Evolutionary conservation across 2,329 filamentous ascomycete genomes (phyloP).

Genomic region (Pseudogymnoascus sp.): DNA sequence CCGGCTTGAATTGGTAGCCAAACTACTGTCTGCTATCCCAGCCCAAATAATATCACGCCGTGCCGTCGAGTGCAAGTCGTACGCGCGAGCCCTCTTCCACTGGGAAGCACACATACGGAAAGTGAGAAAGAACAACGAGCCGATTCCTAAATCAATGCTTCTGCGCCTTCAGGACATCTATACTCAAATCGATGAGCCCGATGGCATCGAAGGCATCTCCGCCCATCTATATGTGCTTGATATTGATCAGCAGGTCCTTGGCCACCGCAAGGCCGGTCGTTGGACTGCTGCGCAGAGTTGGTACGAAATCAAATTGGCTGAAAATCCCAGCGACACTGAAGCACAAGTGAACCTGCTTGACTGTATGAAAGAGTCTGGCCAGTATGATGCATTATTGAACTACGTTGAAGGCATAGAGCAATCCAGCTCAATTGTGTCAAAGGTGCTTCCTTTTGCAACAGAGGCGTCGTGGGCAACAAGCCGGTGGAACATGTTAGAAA

Average conservation of each 20-base stretch:
- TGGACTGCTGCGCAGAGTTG: slow-evolving; percentile 95
- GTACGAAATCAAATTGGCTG: slow-evolving; percentile 85
- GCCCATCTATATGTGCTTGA: slow-evolving; percentile 79
- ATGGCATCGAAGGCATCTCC: slow-evolving; percentile 91
- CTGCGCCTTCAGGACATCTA: slow-evolving; percentile 88
- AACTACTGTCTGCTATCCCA: slow-evolving; percentile 61
- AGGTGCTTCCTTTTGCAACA: slow-evolving; percentile 72
- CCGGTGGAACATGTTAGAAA: slow-evolving; percentile 68
- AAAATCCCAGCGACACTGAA: slow-evolving; percentile 68
- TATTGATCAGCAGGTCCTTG: slow-evolving; percentile 85
- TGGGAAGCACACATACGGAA: slow-evolving; percentile 83
- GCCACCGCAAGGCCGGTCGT: slow-evolving; percentile 84
- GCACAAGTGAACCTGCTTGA: slow-evolving; percentile 76
- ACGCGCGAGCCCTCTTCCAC: slow-evolving; percentile 84
- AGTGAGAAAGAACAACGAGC: slow-evolving; percentile 29
- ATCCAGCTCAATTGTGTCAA: slow-evolving; percentile 42
- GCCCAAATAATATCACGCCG: slow-evolving; percentile 69
- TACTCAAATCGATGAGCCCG: slow-evolving; percentile 93
- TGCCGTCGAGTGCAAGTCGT: slow-evolving; percentile 90
- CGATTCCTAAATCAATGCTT: slow-evolving; percentile 47
- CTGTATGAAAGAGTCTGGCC: slow-evolving; percentile 90
- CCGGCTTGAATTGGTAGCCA: slow-evolving; percentile 55
- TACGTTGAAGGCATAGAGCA: slow-evolving; percentile 71
- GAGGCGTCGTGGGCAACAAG: slow-evolving; percentile 89
- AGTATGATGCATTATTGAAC: slow-evolving; percentile 81